phyloP scores from a whole-genome alignment of 2,329 filamentous ascomycete species.

The Ascochyta lentis region DNA sequence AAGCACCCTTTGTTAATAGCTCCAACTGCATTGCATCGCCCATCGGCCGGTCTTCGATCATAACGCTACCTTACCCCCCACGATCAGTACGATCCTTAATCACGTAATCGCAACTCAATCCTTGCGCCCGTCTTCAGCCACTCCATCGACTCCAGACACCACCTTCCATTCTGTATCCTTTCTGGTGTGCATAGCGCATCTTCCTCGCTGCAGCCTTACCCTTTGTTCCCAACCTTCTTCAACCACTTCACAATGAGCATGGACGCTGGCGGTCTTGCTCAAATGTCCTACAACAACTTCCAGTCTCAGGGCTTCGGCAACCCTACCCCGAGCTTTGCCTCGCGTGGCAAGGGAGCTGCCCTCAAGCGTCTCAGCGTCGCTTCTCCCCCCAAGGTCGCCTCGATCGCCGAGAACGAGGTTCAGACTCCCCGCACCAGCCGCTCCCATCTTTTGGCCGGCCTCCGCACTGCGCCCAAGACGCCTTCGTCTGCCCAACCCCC shows the following conservation, averaged over 20 bases:
- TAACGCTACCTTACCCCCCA: constrained; percentile 35
- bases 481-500: constrained; percentile 69
- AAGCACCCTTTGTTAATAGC: constrained; percentile 45
- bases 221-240: constrained; percentile 37
- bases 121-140: constrained; percentile 28
- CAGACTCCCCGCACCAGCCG: constrained; percentile 87
- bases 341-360: constrained; percentile 81
- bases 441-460: constrained; percentile 89
- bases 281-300: constrained; percentile 88
- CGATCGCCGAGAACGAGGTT: constrained; percentile 71
- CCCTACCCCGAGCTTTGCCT: constrained; percentile 81
- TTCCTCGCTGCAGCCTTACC: constrained; percentile 40
- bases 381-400: constrained; percentile 70
- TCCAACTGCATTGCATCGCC: constrained; percentile 46
- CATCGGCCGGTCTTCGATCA: constrained; percentile 47
- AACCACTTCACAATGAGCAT: constrained; percentile 60
- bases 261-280: constrained; percentile 99
- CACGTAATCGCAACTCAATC: constrained; percentile 44
- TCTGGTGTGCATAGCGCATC: constrained; percentile 32
- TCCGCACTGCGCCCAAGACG: constrained; percentile 92
- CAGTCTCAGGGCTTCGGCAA: constrained; percentile 74
- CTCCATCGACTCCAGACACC: constrained; percentile 21
- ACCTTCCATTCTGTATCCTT: constrained; percentile 46
- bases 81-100: constrained; percentile 51
- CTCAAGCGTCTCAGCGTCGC: constrained; percentile 88